phyloP scores from a whole-genome alignment of 257 asterid species.

The Galeopsis tetrahit region DNA sequence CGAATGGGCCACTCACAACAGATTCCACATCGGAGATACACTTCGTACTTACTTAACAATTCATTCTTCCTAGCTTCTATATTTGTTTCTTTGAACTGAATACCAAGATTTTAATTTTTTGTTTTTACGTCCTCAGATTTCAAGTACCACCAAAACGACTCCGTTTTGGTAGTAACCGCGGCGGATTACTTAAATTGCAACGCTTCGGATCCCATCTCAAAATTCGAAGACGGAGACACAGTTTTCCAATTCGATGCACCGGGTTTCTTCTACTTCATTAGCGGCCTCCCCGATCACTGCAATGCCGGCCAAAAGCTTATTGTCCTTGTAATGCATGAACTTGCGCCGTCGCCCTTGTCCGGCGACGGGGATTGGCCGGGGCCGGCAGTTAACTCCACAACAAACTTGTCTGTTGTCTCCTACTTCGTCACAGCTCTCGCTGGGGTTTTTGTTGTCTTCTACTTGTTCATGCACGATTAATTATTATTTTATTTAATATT shows the following conservation, averaged over 20 bases:
- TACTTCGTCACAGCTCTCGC: constrained; percentile 42
- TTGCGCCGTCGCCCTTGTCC: constrained; percentile 40
- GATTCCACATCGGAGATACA: constrained; percentile 72
- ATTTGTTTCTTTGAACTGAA: too few relatives aligned
- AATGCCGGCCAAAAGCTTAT: constrained; percentile 59
- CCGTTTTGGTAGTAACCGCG: constrained; percentile 58
- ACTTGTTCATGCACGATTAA: constrained; percentile 40
- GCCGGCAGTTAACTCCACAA: constrained; percentile 37
- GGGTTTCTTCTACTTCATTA: constrained; percentile 73
- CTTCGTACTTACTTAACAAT: constrained; percentile 39
- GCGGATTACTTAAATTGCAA: constrained; percentile 57
- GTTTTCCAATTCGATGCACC: constrained; percentile 52
- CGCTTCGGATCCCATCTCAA: constrained; percentile 54
- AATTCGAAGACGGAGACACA: constrained; percentile 56
- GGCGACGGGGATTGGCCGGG: constrained; percentile 41
- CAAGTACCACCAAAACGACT: constrained; percentile 64
- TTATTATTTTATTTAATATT: neutral
- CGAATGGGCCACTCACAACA: constrained; percentile 67
- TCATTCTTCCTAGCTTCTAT: too few relatives aligned
- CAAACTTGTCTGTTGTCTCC: constrained; percentile 37
- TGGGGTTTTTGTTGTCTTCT: constrained; percentile 40
- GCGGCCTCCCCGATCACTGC: constrained; percentile 66
- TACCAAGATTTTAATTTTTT: too few relatives aligned
- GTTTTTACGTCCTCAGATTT: constrained; percentile 41
- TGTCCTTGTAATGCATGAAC: constrained; percentile 64